Base-by-base conservation (phyloP, 2,329 filamentous ascomycete genomes). In the Mycosphaerelloides madeirae region DNA sequence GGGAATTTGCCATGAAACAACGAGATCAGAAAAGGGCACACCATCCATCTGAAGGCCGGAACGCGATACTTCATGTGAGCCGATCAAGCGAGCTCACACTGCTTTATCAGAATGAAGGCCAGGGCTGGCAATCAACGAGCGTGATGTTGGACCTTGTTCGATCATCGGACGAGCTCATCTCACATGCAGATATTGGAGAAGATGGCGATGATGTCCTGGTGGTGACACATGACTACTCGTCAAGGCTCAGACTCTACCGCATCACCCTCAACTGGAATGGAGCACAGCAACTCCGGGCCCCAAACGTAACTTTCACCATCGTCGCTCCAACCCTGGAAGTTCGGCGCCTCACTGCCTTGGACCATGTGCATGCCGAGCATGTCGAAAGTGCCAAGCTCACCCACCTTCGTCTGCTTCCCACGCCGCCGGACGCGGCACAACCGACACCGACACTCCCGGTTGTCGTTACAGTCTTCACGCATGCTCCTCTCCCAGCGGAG, bases 21-120 rank as follows among this genome's bases (percentile, higher is more conserved):
- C 41, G n/a, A 18, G 44, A 56, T 29, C 79, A 81, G 8, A 75
- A 80, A 32, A 84, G 84, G 3, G 86, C 89, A 3, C 83, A 78
- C 49, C 87, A 95, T 62, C 84, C 85, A 0, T 78, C 80, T 46
- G 73, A 79, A 2, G 74, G 75, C 41, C 88, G 86, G 63, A 84
- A 85, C 38, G 85, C 86, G 1, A 67, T 96, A 33, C 67, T 95
- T 11, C 85, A 83, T 52, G 77, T 95, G 41, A 93, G 86, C 22
- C 78, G 82, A 34, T 81, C 81, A 55, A 87, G 87, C 6, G 69
- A 80, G 37, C 72, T 96, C 43, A 84, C 83, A 57, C 73, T 96
- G 58, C 76, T 90, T 38, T 95, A 84, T 69, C 79, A 85, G 31
- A 86, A 90, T 53, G 81, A 79, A 33, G 87, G 82, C 62, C 78